Percentiles rank a stretch among this genome's conserved stretches.
phyloP scores from a whole-genome alignment of 2,329 filamentous ascomycete genomes.

The Alternaria arbusti region DNA sequence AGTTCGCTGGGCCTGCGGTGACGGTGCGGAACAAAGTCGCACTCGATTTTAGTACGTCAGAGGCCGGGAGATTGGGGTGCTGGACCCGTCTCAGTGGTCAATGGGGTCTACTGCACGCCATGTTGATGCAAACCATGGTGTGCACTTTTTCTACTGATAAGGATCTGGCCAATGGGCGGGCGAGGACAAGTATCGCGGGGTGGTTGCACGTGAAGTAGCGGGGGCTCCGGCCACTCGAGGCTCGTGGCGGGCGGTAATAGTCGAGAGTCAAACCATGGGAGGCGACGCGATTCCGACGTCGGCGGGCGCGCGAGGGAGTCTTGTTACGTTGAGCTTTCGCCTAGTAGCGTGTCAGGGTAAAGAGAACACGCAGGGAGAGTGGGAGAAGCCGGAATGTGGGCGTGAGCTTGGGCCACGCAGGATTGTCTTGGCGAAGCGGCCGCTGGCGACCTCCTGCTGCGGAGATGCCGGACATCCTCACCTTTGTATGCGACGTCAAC shows the following conservation, averaged over 20 bases:
- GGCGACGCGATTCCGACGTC: constrained; percentile 12
- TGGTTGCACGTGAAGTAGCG: constrained; percentile 28
- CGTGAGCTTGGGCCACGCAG: not conserved
- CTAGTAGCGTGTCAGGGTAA: constrained; percentile 4
- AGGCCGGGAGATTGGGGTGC: constrained; percentile 67
- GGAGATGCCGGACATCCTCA: constrained; percentile 7
- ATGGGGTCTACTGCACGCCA: constrained; percentile 21
- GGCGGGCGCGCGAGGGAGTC: constrained; percentile 10
- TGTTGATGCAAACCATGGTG: constrained; percentile 43
- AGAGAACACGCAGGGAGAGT: constrained; percentile 2
- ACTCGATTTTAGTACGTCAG: constrained; percentile 66
- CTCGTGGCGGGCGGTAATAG: constrained; percentile 32
- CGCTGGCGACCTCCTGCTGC: constrained; percentile 2
- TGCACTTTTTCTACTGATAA: constrained; percentile 43
- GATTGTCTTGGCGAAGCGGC: constrained; percentile 1
- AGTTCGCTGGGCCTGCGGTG: constrained; percentile 19
- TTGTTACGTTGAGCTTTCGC: constrained; percentile 29
- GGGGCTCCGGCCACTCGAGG: constrained; percentile 26
- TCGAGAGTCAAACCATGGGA: constrained; percentile 30
- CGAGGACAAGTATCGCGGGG: constrained; percentile 22
- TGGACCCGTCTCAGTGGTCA: constrained; percentile 60
- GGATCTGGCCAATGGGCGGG: constrained; percentile 35
- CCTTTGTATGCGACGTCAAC: not conserved
- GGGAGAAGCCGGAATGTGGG: constrained; percentile 12
- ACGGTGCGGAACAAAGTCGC: constrained; percentile 21